Percentiles rank a stretch among this genome's conserved stretches.
phyloP scores from a whole-genome alignment of 1,139 yeast species.

The Lizanozyma gosingica region DNA sequence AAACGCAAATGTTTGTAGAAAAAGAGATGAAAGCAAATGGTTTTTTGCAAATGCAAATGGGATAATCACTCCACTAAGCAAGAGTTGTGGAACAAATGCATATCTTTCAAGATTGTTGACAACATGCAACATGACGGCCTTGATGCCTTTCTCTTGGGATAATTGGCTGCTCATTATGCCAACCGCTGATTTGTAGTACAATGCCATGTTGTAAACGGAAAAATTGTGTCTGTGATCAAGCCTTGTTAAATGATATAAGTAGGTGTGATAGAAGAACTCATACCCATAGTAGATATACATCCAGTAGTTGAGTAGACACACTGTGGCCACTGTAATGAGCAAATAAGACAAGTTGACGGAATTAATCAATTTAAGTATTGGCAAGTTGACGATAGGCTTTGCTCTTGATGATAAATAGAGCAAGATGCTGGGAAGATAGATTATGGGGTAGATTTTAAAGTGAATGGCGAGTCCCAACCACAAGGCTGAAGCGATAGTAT shows the following conservation, averaged over 20 bases:
- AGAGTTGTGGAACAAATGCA: slow-evolving; percentile 81
- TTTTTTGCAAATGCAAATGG: slow-evolving; percentile 49
- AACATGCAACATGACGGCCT: not conserved
- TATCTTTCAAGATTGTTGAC: not conserved
- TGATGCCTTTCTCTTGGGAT: slow-evolving; percentile 3
- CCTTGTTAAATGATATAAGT: slow-evolving; percentile 73
- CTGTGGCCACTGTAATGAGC: slow-evolving; percentile 29
- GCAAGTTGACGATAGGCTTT: slow-evolving; percentile 16
- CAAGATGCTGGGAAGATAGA: slow-evolving; percentile 57
- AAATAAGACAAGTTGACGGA: slow-evolving; percentile 37
- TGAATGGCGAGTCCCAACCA: slow-evolving; percentile 75
- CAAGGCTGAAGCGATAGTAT: slow-evolving; percentile 46
- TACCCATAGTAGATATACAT: slow-evolving; percentile 67
- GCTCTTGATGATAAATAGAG: slow-evolving; percentile 16
- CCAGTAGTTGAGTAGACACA: slow-evolving; percentile 35
- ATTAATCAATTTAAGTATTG: slow-evolving; percentile 33
- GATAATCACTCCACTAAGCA: slow-evolving; percentile 47
- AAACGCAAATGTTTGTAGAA: slow-evolving; percentile 85
- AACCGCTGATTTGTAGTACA: slow-evolving; percentile 55
- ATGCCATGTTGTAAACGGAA: slow-evolving; percentile 70
- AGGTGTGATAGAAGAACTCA: slow-evolving; percentile 72
- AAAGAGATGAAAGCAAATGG: slow-evolving; percentile 55
- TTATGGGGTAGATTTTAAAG: slow-evolving; percentile 84
- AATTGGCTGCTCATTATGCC: slow-evolving; percentile 4
- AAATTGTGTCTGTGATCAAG: slow-evolving; percentile 93